A percentile compares a stretch with the other conserved stretches of the same genome.
phyloP scores from a whole-genome alignment of 2,329 filamentous ascomycete genomes.

The Alternaria sp. region DNA sequence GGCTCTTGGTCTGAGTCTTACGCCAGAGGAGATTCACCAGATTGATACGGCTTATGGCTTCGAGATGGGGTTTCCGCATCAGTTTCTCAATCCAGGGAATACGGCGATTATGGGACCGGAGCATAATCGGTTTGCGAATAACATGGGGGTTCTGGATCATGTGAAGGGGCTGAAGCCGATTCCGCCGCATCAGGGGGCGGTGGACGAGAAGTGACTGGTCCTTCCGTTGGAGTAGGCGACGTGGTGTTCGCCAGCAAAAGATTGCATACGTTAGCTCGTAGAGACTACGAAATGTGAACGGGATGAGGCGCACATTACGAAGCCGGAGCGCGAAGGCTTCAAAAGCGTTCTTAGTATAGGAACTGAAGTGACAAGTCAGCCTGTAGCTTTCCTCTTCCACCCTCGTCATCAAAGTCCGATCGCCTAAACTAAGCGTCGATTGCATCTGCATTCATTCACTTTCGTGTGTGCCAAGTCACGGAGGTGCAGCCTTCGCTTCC shows the following conservation, averaged over 20 bases:
- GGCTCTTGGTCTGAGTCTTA: background rate
- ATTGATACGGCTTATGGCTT: conserved; percentile 60
- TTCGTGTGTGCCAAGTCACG: background rate
- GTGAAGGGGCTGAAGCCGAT: conserved; percentile 32
- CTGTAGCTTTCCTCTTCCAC: background rate
- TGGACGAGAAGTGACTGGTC: conserved; percentile 17
- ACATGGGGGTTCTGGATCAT: conserved; percentile 32
- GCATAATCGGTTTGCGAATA: conserved; percentile 26
- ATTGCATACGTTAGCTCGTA: background rate
- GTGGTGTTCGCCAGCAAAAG: background rate
- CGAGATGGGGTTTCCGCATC: conserved; percentile 69
- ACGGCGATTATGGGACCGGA: conserved; percentile 31
- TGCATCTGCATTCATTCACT: background rate
- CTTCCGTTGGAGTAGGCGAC: background rate
- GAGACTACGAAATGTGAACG: background rate
- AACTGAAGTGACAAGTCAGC: background rate
- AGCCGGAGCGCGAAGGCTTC: background rate
- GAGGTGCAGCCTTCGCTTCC: background rate
- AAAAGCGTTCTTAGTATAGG: background rate
- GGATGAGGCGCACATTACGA: background rate
- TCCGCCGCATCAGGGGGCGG: conserved; percentile 30
- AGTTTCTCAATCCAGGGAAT: conserved; percentile 27
- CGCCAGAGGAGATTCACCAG: background rate
- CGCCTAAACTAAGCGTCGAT: background rate
- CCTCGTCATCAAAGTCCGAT: background rate